phyloP scores from a whole-genome alignment of 169 alveolate genomes.

The Babesia ovis region DNA sequence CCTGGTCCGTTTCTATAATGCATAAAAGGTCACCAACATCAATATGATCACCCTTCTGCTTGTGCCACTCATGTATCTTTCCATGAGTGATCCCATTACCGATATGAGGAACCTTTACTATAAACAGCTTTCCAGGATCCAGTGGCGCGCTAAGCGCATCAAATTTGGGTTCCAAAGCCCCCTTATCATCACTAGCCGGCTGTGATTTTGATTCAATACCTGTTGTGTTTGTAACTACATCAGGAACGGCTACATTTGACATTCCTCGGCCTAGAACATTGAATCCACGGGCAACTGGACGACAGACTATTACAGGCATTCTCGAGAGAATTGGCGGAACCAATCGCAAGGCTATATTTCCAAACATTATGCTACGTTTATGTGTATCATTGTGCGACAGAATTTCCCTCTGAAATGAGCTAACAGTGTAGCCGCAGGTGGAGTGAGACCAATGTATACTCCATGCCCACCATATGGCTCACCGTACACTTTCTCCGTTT shows the following conservation, averaged over 20 bases:
- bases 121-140: slow-evolving; percentile 22
- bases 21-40: slow-evolving; percentile 54
- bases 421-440: no score
- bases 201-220: background rate
- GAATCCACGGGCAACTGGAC: background rate
- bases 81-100: slow-evolving; percentile 32
- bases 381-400: background rate
- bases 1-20: slow-evolving; percentile 61
- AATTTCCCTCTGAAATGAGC: no score
- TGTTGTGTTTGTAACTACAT: background rate
- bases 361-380: slow-evolving; percentile 19
- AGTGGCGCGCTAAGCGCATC: slow-evolving; percentile 1
- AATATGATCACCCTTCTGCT: slow-evolving; percentile 47
- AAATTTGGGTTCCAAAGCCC: slow-evolving; percentile 1
- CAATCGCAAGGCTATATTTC: background rate
- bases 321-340: background rate
- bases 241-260: background rate
- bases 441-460: no score
- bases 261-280: background rate
- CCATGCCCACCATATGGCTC: no score
- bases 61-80: slow-evolving; percentile 57
- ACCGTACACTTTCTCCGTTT: background rate
- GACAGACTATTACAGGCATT: background rate
- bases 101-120: slow-evolving; percentile 52
- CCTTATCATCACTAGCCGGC: background rate